Conservation (phyloP, 352 stramenopile species). For the Globisporangium barbulae region DNA sequence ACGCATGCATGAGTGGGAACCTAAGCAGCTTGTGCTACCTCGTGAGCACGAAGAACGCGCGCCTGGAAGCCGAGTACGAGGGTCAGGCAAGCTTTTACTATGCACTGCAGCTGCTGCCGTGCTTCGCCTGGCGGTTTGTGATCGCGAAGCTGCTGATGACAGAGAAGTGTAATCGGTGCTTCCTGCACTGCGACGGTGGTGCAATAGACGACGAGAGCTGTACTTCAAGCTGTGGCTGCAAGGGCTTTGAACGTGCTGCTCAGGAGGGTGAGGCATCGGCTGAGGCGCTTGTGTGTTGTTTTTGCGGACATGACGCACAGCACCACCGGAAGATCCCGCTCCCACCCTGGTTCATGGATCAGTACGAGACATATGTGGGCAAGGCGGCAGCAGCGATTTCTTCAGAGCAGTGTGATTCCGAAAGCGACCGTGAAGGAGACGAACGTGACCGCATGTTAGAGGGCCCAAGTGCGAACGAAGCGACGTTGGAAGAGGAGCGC, state of each 20-base stretch:
- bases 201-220: conserved; percentile 4
- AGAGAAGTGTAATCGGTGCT: conserved; percentile 30
- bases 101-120: conserved; percentile 45
- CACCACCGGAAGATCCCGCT: conserved; percentile 38
- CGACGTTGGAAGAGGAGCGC: conserved; percentile 16
- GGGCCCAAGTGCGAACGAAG: conserved; percentile 4
- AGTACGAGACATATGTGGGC: conserved; percentile 58
- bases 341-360: conserved; percentile 67
- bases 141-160: conserved; percentile 29
- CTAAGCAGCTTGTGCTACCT: conserved; percentile 35
- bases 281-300: conserved; percentile 26
- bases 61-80: conserved; percentile 69
- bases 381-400: neutral
- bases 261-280: neutral
- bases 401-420: neutral
- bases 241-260: conserved; percentile 43
- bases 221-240: conserved; percentile 38
- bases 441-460: neutral
- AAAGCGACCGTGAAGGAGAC: neutral
- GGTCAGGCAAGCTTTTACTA: conserved; percentile 65
- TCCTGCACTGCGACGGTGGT: conserved; percentile 45
- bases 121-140: conserved; percentile 40
- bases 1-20: conserved; percentile 25
- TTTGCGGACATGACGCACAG: conserved; percentile 38
- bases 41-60: conserved; percentile 19